Evolutionary conservation across 768 basidiomycete genomes (phyloP), one percentile per base, ranked within the genome.

Genomic region (Dioszegia hungarica): DNA sequence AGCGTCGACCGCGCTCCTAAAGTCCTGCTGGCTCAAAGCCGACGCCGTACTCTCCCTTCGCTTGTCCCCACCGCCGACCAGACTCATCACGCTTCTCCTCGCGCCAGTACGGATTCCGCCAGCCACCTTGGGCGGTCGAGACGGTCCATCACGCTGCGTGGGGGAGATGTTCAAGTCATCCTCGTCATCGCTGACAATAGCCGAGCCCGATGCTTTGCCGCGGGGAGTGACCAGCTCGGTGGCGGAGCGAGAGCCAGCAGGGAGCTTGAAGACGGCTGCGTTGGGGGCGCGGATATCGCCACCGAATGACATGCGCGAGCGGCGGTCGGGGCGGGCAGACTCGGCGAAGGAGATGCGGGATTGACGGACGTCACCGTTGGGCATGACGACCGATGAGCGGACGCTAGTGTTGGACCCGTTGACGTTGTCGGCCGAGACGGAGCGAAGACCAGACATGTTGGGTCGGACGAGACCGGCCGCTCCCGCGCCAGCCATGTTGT

Each of bases 321-420:
- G 53, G 34, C 75, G 63, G 34, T 68, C 70, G 2, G 67, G 65
- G 31, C 70, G 57, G 31, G 64, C 61, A 44, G 63, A 57, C 22
- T 68, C 74, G 8, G 76, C 76, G 46, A 77, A 77, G 0, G 72
- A 74, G 63, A 77, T 73, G 39, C 73, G 66, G 8, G 71, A 73
- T 48, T 67, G 65, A 29, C 74, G 61, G 12, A 63, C 64, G 3
- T 61, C 48, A 11, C 63, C 68, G 31, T 64, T 62, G 8, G 66
- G 63, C 45, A 66, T 40, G 45, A 64, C 64, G 44, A 64, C 38
- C 12, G 65, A 63, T 15, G 63, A 65, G 28, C 63, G 64, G 31
- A 53, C 54, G 28, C 39, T 57, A 54, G 38, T 20, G 46, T 22
- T 46, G 24, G 49, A 51, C 28, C 38, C 43, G 57, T 53, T 57